Evolutionary conservation across 306 rosid species (phyloP).

Genomic region (Abrus pulchellus): DNA sequence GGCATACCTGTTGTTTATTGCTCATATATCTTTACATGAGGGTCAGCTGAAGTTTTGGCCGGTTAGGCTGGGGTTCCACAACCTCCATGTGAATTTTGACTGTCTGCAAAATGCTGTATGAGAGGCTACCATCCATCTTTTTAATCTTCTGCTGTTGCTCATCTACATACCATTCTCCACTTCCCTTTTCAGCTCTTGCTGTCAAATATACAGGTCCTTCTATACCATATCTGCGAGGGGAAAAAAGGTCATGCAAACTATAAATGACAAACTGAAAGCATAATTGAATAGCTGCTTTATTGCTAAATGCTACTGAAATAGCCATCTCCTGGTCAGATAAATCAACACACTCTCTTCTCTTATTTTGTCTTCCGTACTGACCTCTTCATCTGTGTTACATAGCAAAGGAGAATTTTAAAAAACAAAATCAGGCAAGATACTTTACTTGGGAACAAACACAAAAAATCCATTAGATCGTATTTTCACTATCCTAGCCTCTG

Average conservation of each 20-base stretch:
- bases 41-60: constrained; percentile 88
- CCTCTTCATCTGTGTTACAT: constrained; percentile 1
- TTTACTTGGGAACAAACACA: constrained; percentile 96
- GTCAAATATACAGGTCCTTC: constrained; percentile 93
- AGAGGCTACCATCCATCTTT: constrained; percentile 84
- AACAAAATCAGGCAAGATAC: constrained; percentile 37
- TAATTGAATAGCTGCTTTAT: constrained; percentile 24
- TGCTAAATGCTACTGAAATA: constrained; percentile 20
- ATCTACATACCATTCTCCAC: constrained; percentile 89
- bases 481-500: constrained; percentile 94
- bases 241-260: background rate
- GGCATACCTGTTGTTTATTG: constrained; percentile 8
- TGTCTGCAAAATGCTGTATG: constrained; percentile 73
- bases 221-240: constrained; percentile 74
- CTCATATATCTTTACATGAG: constrained; percentile 55
- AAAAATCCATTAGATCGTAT: constrained; percentile 95
- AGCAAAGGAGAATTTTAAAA: background rate
- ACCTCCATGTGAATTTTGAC: constrained; percentile 90
- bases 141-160: constrained; percentile 89
- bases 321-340: constrained; percentile 16
- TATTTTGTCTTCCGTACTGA: background rate
- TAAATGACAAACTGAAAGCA: constrained; percentile 29
- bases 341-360: background rate
- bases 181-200: constrained; percentile 73
- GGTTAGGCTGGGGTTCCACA: constrained; percentile 95